Evolutionary conservation across 2,329 filamentous ascomycete species (phyloP), one percentile per base, ranked within the genome.

Genomic region (Cladosporium austrohemisphaericum): DNA sequence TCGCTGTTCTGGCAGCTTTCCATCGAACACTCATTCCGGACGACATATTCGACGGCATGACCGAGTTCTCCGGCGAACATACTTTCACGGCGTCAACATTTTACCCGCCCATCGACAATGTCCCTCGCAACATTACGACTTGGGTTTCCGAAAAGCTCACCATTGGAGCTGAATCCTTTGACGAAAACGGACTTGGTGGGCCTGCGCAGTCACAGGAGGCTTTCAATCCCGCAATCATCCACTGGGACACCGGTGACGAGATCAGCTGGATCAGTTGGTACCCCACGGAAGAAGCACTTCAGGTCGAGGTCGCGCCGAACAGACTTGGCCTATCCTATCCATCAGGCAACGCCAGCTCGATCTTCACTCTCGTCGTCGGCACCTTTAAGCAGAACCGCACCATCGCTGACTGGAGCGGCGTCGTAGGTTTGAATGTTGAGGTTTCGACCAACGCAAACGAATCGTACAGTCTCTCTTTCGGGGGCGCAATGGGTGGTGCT

Each of bases 161-260:
- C 7, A 82, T 85, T 52, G 81, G 81, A 29, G 78, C 76, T 0
- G 75, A 81, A 58, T 76, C 78, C 0, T 81, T 80, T 55, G 71
- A 76, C 10, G 74, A 83, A 61, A 75, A 71, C 33, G 72, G 74
- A 1, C 62, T 82, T 5, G 81, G 80, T 8, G 81, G 81, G 0
- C 75, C 76, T 4, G 69, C 73, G 1, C 70, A 71, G 43, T 77
- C 76, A 35, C 72, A 72, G 4, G 69, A 62, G 5, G 72, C 76
- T 0, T 84, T 81, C 62, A 82, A 77, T 51, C 81, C 81, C 0
- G 76, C 77, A 0, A 75, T 84, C 5, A 71, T 79, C 0, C 81
- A 84, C 57, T 84, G 81, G 81, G 60, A 69, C 18, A 47, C 38
- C 10, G 50, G 52, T 19, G 47, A 52, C n/a, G 50, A 49, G 16